A percentile compares a stretch with the other conserved stretches of the same genome.
Conservation (phyloP, 768 basidiomycete genomes). For the Amanita fuliginea region DNA sequence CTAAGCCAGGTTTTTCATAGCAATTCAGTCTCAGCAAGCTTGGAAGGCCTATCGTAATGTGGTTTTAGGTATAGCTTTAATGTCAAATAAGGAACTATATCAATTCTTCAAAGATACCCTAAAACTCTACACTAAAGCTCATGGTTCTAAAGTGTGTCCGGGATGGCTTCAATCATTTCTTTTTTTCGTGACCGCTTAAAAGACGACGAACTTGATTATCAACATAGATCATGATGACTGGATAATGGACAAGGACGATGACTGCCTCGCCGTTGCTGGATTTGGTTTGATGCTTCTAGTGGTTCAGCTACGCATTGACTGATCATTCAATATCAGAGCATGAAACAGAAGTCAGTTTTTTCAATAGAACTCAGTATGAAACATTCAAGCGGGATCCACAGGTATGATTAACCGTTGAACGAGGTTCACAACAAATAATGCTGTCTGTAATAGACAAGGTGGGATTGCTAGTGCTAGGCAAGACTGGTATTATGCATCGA, state of each 20-base stretch:
- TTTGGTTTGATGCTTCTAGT: slow-evolving; percentile 47
- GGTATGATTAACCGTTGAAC: slow-evolving; percentile 26
- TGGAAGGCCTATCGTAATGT: slow-evolving; percentile 86
- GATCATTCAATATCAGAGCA: slow-evolving; percentile 52
- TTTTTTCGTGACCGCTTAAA: neutral
- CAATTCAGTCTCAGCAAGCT: slow-evolving; percentile 57
- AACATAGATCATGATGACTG: slow-evolving; percentile 95
- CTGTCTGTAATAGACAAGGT: slow-evolving; percentile 26
- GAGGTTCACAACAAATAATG: slow-evolving; percentile 6
- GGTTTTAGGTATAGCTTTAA: slow-evolving; percentile 43
- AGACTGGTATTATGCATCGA: slow-evolving; percentile 27
- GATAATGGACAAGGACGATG: slow-evolving; percentile 64
- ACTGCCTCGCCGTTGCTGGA: slow-evolving; percentile 56
- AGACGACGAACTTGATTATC: slow-evolving; percentile 98
- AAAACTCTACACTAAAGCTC: slow-evolving; percentile 90
- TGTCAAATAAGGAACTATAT: neutral
- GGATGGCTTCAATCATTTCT: neutral
- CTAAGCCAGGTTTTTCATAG: slow-evolving; percentile 24
- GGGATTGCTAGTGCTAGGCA: slow-evolving; percentile 29
- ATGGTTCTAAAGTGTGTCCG: slow-evolving; percentile 74
- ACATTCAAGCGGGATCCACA: slow-evolving; percentile 76
- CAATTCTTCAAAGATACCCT: slow-evolving; percentile 59
- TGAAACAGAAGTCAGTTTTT: slow-evolving; percentile 92
- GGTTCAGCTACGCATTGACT: neutral
- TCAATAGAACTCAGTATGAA: slow-evolving; percentile 68